Evolutionary conservation across 495 filamentous ascomycete species (phyloP).

Genomic region (Podospora anserina): DNA sequence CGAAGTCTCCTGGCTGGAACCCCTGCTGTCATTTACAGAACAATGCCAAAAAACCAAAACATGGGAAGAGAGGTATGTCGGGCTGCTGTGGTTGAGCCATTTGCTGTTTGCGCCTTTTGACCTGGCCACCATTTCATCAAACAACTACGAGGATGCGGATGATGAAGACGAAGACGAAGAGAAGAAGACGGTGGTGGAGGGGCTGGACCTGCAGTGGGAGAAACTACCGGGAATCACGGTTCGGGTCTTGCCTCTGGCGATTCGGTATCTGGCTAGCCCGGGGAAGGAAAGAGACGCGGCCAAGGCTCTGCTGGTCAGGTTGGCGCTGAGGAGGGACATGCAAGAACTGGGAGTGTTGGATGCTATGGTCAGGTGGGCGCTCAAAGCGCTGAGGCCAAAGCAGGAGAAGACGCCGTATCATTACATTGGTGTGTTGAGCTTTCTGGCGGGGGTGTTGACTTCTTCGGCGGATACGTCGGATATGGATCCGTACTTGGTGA

Average conservation of each 20-base stretch:
- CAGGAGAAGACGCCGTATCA: slow-evolving; percentile 41
- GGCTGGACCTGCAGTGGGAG: slow-evolving; percentile 16
- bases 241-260: slow-evolving; percentile 66
- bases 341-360: slow-evolving; percentile 66
- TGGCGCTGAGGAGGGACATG: slow-evolving; percentile 87
- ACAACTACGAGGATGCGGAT: slow-evolving; percentile 18
- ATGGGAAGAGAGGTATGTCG: slow-evolving; percentile 88
- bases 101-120: slow-evolving; percentile 92
- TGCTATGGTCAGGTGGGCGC: slow-evolving; percentile 63
- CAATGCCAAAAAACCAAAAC: slow-evolving; percentile 29
- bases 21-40: slow-evolving; percentile 66
- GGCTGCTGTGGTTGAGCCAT: slow-evolving; percentile 90
- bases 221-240: slow-evolving; percentile 65
- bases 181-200: background rate
- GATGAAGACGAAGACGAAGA: slow-evolving; percentile 33
- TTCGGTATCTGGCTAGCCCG: slow-evolving; percentile 65
- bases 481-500: slow-evolving; percentile 46
- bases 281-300: slow-evolving; percentile 89
- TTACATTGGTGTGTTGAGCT: slow-evolving; percentile 72
- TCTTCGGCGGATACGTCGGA: slow-evolving; percentile 48
- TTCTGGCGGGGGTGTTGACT: slow-evolving; percentile 67
- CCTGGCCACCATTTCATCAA: slow-evolving; percentile 73
- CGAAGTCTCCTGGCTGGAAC: slow-evolving; percentile 78
- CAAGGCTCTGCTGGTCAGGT: slow-evolving; percentile 70
- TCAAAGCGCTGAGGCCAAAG: slow-evolving; percentile 48